phyloP scores from a whole-genome alignment of 192 early-diverging fungal genomes.

The Linnemannia elongata region DNA sequence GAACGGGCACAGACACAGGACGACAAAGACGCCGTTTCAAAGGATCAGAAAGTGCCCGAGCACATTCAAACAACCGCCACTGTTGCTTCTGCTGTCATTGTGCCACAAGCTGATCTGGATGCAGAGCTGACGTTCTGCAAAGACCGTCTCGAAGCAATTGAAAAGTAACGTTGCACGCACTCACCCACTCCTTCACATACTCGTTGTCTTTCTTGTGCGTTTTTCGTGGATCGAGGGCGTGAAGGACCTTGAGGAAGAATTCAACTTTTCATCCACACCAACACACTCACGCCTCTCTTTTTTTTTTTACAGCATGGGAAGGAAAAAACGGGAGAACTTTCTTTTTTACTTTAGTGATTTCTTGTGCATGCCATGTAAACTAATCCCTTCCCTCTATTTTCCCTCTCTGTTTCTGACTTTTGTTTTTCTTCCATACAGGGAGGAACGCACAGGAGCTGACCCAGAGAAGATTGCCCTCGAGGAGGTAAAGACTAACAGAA shows the following conservation, averaged over 20 bases:
- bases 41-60: not conserved
- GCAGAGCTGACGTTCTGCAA: constrained; percentile 32
- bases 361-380: not conserved
- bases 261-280: too few species aligned
- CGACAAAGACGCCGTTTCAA: not conserved
- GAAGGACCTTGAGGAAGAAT: not conserved
- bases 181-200: not conserved
- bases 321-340: not conserved
- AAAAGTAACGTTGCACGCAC: not conserved
- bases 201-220: not conserved
- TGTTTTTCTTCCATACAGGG: constrained; percentile 2
- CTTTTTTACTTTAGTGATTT: constrained; percentile 5
- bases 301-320: constrained; percentile 2
- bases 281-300: not conserved
- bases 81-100: not conserved
- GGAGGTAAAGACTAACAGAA: constrained; percentile 31
- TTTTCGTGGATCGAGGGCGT: not conserved
- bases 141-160: constrained; percentile 36
- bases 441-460: constrained; percentile 43
- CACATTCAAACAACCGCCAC: not conserved
- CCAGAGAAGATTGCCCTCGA: constrained; percentile 46
- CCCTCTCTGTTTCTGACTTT: not conserved
- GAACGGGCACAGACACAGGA: not conserved
- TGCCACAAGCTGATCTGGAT: constrained; percentile 13
- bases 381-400: not conserved